These are phyloP conservation scores for Eimeria acervulina DNA, from an alignment of 169 alveolate species.

Conservation along the genomic window DNA sequence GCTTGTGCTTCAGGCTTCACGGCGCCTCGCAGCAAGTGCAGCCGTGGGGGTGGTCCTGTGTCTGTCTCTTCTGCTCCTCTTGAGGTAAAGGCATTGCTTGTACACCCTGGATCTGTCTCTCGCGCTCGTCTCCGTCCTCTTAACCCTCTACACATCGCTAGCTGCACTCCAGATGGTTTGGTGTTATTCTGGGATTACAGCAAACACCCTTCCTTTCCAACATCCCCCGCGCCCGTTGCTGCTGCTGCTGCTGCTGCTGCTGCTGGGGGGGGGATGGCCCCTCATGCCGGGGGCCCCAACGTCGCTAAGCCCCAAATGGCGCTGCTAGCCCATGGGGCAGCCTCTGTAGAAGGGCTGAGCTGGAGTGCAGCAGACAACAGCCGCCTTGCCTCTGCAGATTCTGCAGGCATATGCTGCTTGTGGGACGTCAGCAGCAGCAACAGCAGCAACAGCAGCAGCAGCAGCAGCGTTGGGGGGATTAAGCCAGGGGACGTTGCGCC, in stretches of 20 bases:
- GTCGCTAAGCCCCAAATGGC: constrained; percentile 76
- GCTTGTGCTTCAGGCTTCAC: constrained; percentile 25
- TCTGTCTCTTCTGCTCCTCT: neutral
- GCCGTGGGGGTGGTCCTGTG: constrained; percentile 25
- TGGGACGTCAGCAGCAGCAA: constrained; percentile 57
- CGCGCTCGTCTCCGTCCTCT: constrained; percentile 53
- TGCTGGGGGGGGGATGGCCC: neutral
- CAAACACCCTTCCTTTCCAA: constrained; percentile 51
- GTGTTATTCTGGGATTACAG: constrained; percentile 53
- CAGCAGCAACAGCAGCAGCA: constrained; percentile 51
- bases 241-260: constrained; percentile 42
- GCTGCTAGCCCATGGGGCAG: constrained; percentile 31
- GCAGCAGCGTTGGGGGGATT: neutral
- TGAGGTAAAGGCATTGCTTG: constrained; percentile 55
- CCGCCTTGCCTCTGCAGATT: constrained; percentile 37
- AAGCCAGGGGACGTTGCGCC: constrained; percentile 21
- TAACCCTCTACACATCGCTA: constrained; percentile 16
- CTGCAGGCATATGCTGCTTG: constrained; percentile 57
- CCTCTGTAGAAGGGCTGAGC: constrained; percentile 50
- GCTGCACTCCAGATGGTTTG: constrained; percentile 35
- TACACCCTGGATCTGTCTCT: constrained; percentile 56
- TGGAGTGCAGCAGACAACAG: constrained; percentile 64
- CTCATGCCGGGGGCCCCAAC: neutral
- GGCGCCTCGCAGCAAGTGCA: constrained; percentile 54
- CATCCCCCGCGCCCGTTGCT: neutral